Evolutionary conservation across 1,284 basidiomycete species (phyloP), one percentile per base, ranked within the genome.

Genomic region (Gymnopus androsaceus): DNA sequence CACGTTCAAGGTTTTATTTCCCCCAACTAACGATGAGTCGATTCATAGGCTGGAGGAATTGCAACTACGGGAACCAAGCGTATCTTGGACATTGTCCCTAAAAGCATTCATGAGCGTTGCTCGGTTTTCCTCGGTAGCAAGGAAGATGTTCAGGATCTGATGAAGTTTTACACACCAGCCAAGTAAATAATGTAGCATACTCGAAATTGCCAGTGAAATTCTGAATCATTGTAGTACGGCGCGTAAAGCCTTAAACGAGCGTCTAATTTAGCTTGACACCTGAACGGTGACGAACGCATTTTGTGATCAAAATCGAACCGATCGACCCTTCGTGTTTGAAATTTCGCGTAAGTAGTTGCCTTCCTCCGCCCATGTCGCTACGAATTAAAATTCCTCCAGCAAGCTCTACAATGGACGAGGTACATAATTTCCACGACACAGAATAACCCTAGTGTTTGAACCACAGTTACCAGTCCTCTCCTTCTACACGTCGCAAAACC

Each of bases 91-190:
- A 88, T 99, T 59, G 76, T 89, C 52, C 97, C 97, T 4, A 94
- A 82, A 57, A 73, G 68, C 64, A 98, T 99, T 62, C 97, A 99
- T 71, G 88, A 98, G 69, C 87, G 97, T 51, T 92, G 91, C 76
- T 82, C 95, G 2, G 90, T 99, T 36, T 99, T 97, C 81, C 78
- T 99, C 19, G 97, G 97, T 31, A 92, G 89, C 71, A 90, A 88
- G 69, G 94, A 98, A 55, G 97, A 99, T 69, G 94, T 99, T 46
- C 77, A 85, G 68, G 97, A 99, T 71, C 63, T 96, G 66, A 81
- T 87, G 70, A 92, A 85, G 76, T 94, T 90, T 72, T 95, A 92
- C 38, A 75, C 40, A 8, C 41, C 30, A 50, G 21, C 9, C 17
- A 19, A n/a, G 9, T 30, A 45, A 23, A 41, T 41, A 21, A 41